Base-by-base conservation (phyloP, 2,329 filamentous ascomycete genomes). In the Pestalotiopsis sp. region DNA sequence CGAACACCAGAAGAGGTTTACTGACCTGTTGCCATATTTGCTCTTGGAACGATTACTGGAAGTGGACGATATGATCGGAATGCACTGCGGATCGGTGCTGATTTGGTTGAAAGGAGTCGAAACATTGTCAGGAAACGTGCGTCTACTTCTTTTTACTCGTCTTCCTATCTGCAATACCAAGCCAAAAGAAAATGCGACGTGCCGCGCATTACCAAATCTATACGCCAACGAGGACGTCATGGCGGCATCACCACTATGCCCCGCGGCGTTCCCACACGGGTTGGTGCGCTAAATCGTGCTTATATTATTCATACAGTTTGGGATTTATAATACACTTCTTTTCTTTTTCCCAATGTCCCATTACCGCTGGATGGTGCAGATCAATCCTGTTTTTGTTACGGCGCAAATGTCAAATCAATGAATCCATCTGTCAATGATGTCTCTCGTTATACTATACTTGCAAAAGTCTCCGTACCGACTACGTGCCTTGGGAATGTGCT, bases 21-120 rank as follows among this genome's bases (percentile, higher is more conserved):
- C 61, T 60, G 31, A 65, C 67, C 62, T 14, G 67, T 66, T 38
- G 67, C 62, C 56, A 68, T 68, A 12, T 62, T 66, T 57, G 67
- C 67, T 68, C 27, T 39, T 27, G 56, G 39, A 17, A 31, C 6
- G 27, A 61, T 23, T 20, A 61, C 52, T 31, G 17, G 38, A 23
- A 56, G 17, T 25, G 39, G 14, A 20, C 7, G 63, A 7, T 38
- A 20, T 11, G 67, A 39, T 66, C 62, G 36, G 38, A 66, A 68
- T 56, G 67, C 62, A 56, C 67, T 68, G 38, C 67, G 67, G 5
- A 56, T 17, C 0, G 57, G 31, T 0, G 49, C 20, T 20, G 62
- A 65, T 49, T 58, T 68, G 13, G 20, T n/a, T 11, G 27, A 61
- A n/a, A 66, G 58, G 27, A 49, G 27, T 52, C 52, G 23, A 4